Conservation (phyloP, 2,329 filamentous ascomycete species). For the Helminthosporium solani region DNA sequence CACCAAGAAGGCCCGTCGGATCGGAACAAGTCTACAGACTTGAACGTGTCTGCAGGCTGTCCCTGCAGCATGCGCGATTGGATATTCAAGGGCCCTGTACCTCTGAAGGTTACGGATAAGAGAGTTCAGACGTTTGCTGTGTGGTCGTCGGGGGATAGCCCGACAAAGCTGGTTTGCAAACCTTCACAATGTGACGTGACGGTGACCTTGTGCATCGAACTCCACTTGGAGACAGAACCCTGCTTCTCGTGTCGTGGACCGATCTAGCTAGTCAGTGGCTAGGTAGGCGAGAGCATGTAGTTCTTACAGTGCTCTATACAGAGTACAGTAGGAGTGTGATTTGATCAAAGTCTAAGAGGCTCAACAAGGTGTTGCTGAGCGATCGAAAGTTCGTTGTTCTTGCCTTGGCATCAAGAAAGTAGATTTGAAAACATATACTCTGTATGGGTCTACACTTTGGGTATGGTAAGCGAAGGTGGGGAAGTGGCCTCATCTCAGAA, state of each 20-base stretch:
- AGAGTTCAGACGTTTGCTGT: conserved; percentile 26
- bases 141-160: conserved; percentile 12
- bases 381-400: too few relatives aligned
- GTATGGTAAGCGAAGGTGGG: neutral
- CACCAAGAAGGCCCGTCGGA: conserved; percentile 10
- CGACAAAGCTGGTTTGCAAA: conserved; percentile 7
- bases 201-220: neutral
- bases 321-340: too few relatives aligned
- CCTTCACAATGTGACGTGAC: neutral
- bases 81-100: neutral
- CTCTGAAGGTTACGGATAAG: conserved; percentile 17
- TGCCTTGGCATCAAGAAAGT: neutral
- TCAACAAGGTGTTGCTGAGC: too few relatives aligned
- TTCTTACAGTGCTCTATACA: too few relatives aligned
- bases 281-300: too few relatives aligned
- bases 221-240: neutral
- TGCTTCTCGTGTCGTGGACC: neutral
- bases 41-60: conserved; percentile 8
- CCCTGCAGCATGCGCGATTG: conserved; percentile 1
- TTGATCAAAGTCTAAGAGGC: too few relatives aligned
- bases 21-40: conserved; percentile 13
- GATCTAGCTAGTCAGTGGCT: too few relatives aligned
- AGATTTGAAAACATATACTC: too few relatives aligned
- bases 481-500: neutral
- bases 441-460: too few relatives aligned